Evolutionary conservation across 129 eudicot species (phyloP), one percentile per base, ranked within the genome.

Genomic region (Flaveria bidentis): DNA sequence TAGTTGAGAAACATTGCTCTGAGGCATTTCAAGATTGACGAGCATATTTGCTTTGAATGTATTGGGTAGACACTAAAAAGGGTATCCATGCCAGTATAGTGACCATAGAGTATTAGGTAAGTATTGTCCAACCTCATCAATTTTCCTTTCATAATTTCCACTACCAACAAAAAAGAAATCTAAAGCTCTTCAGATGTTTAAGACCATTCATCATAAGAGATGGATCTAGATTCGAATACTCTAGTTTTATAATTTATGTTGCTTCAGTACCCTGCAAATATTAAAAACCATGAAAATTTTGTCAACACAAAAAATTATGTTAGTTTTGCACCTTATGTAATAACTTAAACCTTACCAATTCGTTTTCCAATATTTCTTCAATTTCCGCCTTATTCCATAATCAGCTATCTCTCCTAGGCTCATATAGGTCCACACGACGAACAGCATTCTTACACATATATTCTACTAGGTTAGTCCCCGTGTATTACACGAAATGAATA

Each of bases 321-420:
- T 1, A 17, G 3, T 6, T 1, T 55, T 55, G 11, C 25, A 55
- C 28, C 26, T 55, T 55, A 17, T 6, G 18, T 0, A 18, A 18
- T 18, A 56, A 56, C 28, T 18, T 56, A 5, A 20, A 18, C 14
- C 28, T 58, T 42, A 73, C 78, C 69, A 2, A 9, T 20, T 58
- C 25, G 42, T 1, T 20, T 22, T 2, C 69, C 69, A 73, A 13
- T 22, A 57, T 41, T 14, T 73, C 44, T 42, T 42, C 42, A 25
- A 58, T 58, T 55, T 73, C 78, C n/a, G 23, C 42, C 0, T 13
- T 36, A 13, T 42, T 73, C 78, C 78, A 73, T 12, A 73, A 39
- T 1, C 56, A 69, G 56, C 45, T 58, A 23, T 57, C 69, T 13
- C 10, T 58, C 10, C 1, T 1, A 73, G 78, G 78, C 44, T 73